Evolutionary conservation across 2,329 filamentous ascomycete species (phyloP).

Genomic region (Aspergillus sp.): DNA sequence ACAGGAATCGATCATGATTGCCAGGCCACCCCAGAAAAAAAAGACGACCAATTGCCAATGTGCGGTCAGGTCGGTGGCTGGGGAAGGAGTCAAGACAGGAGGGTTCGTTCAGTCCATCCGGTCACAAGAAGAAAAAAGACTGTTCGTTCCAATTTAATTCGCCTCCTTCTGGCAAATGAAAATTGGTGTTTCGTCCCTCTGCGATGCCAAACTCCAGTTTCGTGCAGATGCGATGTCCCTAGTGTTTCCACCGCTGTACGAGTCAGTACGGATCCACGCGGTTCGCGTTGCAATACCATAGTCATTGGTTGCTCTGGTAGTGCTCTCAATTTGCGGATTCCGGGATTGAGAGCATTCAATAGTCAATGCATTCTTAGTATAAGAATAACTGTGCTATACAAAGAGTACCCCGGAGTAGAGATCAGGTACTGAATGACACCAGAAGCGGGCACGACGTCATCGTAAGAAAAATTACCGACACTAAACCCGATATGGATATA

Average conservation of each 20-base stretch:
- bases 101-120: slow-evolving; percentile 4
- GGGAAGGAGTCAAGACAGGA: neutral
- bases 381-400: neutral
- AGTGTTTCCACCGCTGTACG: neutral
- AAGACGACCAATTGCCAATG: neutral
- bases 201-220: slow-evolving; percentile 12
- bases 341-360: neutral
- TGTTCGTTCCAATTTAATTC: slow-evolving; percentile 2
- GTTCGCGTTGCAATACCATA: neutral
- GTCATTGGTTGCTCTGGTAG: too few relatives aligned
- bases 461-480: neutral
- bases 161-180: neutral
- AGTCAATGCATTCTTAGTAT: neutral
- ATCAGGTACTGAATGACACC: neutral
- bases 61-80: neutral
- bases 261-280: neutral
- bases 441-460: neutral
- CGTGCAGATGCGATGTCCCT: slow-evolving; percentile 11
- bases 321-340: too few relatives aligned
- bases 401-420: neutral
- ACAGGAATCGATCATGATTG: too few relatives aligned
- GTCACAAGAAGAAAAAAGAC: slow-evolving; percentile 8
- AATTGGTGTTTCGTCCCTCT: neutral
- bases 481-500: neutral
- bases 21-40: neutral